Base-by-base conservation (phyloP, 768 basidiomycete genomes). In the Pilatotrama ljubarskyi region DNA sequence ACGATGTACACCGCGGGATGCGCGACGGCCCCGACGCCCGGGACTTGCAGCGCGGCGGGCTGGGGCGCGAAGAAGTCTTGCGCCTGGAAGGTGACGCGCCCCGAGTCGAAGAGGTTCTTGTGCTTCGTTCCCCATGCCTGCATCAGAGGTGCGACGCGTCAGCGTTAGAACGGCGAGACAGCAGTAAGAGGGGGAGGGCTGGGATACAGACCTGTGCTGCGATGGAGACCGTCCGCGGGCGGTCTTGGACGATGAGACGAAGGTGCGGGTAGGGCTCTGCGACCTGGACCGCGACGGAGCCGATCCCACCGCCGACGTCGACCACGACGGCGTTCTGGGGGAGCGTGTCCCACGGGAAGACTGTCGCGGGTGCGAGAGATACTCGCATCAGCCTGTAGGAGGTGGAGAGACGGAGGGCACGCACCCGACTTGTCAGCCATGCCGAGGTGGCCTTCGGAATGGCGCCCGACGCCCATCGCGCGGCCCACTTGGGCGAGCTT, bases 401-500 rank as follows among this genome's bases (percentile, higher is more conserved):
- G n/a, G n/a, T n/a, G n/a, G n/a, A 32, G 4, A 32, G 29, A 32
- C 4, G 10, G 29, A 10, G 35, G n/a, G 2, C 7, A 32, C 53
- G 11, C 18, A 57, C 55, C 55, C 0, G 46, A 17, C 22, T n/a
- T 40, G 55, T 59, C 51, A 2, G 50, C 43, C 11, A 57, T 57
- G 13, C 22, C 49, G 10, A 26, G 1, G 3, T 36, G 4, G 3
- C 46, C 78, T 70, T 85, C 87, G 84, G 87, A 87, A 2, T 78
- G 80, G 24, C 75, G 78, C 6, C 86, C 85, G 25, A 84, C 84
- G 5, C 76, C 76, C 88, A 90, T 90, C 2, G 86, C 86, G 53
- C 82, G 82, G 18, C 85, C 86, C 64, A 88, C 88, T 37, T 85
- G 77, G 57, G 84, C 80, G 54, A 89, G 75, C 48, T 85, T 66